Conservation (phyloP, 2,329 filamentous ascomycete genomes). For the Talaromyces verruculosus region DNA sequence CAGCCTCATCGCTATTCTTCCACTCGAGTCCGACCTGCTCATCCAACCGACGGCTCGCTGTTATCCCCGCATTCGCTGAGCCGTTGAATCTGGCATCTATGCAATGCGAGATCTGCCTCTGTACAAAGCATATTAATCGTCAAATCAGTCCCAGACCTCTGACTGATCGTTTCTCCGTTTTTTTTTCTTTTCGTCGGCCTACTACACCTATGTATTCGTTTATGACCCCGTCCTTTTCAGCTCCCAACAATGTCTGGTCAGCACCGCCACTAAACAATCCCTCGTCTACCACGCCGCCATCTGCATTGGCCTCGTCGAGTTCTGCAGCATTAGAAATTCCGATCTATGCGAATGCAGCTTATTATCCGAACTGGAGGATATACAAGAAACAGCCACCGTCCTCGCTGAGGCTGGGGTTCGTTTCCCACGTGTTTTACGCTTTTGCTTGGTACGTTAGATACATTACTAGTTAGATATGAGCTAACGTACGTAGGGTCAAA, state of each 20-base stretch:
- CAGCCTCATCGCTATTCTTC: not conserved
- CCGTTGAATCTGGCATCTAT: not conserved
- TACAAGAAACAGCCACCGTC: slow-evolving; percentile 72
- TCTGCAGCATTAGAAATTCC: slow-evolving; percentile 36
- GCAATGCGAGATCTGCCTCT: not conserved
- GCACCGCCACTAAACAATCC: slow-evolving; percentile 8
- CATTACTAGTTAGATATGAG: too few species aligned
- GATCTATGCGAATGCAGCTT: slow-evolving; percentile 67
- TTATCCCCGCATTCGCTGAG: not conserved
- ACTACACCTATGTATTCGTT: slow-evolving; percentile 23
- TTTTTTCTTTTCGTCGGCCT: not conserved
- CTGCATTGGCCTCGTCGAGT: slow-evolving; percentile 25
- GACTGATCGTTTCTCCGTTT: not conserved
- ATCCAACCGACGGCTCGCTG: not conserved
- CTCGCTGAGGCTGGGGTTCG: slow-evolving; percentile 70
- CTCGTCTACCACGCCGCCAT: slow-evolving; percentile 23
- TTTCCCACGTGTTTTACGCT: slow-evolving; percentile 80
- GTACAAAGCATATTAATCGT: not conserved
- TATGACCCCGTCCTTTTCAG: slow-evolving; percentile 21
- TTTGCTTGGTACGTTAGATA: slow-evolving; percentile 75
- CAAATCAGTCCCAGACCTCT: slow-evolving; percentile 7
- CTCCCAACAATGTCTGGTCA: slow-evolving; percentile 19
- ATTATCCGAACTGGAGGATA: slow-evolving; percentile 77
- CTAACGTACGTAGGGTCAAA: slow-evolving; percentile 55
- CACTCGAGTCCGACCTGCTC: not conserved